phyloP scores from a whole-genome alignment of 768 basidiomycete genomes.

The Lactifluus pinguis region DNA sequence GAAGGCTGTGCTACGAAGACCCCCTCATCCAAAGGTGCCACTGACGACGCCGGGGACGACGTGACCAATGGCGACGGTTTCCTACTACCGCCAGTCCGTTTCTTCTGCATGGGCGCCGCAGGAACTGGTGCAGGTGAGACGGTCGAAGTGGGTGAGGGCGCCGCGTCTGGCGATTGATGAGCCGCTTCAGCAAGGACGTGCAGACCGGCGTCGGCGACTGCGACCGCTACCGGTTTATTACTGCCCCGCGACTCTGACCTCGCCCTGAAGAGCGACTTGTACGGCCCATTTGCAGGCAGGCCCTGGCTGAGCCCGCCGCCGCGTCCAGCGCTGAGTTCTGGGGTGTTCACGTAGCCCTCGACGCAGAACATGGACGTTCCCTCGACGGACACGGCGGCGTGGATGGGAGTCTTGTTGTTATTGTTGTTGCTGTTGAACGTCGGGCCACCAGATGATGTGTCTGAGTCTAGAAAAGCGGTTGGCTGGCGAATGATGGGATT shows the following conservation, averaged over 20 bases:
- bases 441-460: conserved; percentile 1
- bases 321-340: conserved; percentile 11
- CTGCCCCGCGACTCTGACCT: conserved; percentile 3
- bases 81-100: not conserved
- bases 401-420: not conserved
- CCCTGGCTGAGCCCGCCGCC: conserved; percentile 13
- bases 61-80: conserved; percentile 1
- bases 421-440: not conserved
- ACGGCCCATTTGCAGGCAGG: conserved; percentile 8
- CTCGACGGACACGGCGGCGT: not conserved
- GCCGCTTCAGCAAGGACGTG: conserved; percentile 12
- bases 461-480: conserved; percentile 2
- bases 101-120: not conserved
- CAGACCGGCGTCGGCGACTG: not conserved
- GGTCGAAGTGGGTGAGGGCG: conserved; percentile 1
- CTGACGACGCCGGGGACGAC: not conserved
- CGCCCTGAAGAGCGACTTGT: conserved; percentile 16
- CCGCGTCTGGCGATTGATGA: conserved; percentile 7
- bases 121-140: not conserved
- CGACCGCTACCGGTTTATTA: not conserved
- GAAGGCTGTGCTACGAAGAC: not conserved
- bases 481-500: conserved; percentile 11
- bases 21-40: not conserved
- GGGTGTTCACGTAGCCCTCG: conserved; percentile 15
- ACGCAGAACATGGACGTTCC: conserved; percentile 16